phyloP scores from a whole-genome alignment of 192 early-diverging fungal species.

The Coemansia sp. region DNA sequence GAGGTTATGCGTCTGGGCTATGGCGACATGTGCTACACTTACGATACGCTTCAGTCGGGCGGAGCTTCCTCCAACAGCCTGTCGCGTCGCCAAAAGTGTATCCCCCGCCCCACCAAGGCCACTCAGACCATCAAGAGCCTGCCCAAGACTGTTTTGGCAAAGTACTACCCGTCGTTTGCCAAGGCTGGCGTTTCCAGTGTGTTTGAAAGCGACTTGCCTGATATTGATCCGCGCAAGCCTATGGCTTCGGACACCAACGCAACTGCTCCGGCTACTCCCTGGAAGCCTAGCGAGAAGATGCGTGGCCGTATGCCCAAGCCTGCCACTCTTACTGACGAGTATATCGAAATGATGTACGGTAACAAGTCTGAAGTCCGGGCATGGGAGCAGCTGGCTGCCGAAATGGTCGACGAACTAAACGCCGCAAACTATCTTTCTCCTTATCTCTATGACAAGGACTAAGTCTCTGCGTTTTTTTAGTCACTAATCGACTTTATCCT shows the following conservation, averaged over 20 bases:
- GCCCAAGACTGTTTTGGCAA: slow-evolving; percentile 20
- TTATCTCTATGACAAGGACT: slow-evolving; percentile 12
- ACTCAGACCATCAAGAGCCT: slow-evolving; percentile 35
- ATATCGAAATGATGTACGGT: slow-evolving; percentile 44
- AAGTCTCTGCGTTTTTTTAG: background rate
- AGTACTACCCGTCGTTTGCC: slow-evolving; percentile 42
- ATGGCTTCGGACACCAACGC: slow-evolving; percentile 28
- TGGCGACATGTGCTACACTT: slow-evolving; percentile 52
- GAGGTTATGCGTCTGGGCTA: slow-evolving; percentile 43
- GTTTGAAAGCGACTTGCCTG: slow-evolving; percentile 35
- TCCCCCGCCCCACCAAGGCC: slow-evolving; percentile 13
- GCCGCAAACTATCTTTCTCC: slow-evolving; percentile 40
- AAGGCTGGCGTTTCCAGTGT: slow-evolving; percentile 16
- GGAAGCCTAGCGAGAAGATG: slow-evolving; percentile 26
- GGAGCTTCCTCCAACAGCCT: slow-evolving; percentile 5
- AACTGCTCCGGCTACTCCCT: slow-evolving; percentile 3
- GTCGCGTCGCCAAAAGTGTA: slow-evolving; percentile 29
- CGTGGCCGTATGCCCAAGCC: slow-evolving; percentile 42
- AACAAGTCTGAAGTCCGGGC: slow-evolving; percentile 25
- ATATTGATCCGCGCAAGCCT: slow-evolving; percentile 20
- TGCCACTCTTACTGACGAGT: slow-evolving; percentile 20
- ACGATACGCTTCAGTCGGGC: slow-evolving; percentile 40
- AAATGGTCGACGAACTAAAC: slow-evolving; percentile 38
- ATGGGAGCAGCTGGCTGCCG: slow-evolving; percentile 19
- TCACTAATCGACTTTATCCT: too few relatives aligned